Conservation (phyloP, 1,284 basidiomycete species). For the Fomitiporia mediterranea region DNA sequence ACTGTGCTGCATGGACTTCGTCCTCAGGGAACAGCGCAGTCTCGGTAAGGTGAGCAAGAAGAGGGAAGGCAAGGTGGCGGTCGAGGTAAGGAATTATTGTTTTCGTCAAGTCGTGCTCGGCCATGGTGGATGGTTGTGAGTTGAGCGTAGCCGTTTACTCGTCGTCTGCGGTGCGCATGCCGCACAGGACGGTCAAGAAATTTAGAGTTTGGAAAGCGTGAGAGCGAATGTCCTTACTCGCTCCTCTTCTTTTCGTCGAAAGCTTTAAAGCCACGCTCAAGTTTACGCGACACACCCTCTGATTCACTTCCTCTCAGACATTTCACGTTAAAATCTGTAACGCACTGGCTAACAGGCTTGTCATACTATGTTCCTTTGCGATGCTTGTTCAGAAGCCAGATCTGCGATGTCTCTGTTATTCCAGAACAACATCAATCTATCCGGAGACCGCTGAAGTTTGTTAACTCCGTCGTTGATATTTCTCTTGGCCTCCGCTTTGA, state of each 20-base stretch:
- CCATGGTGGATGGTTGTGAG: constrained; percentile 43
- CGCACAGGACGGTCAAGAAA: no score
- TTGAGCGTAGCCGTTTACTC: neutral
- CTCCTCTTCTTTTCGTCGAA: neutral
- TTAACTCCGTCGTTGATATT: no score
- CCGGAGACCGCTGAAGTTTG: no score
- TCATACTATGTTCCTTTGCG: no score
- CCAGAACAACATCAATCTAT: no score
- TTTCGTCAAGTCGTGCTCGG: constrained; percentile 85
- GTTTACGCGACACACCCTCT: no score
- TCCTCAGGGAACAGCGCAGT: constrained; percentile 68
- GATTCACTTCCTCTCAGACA: neutral
- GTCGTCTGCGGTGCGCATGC: neutral
- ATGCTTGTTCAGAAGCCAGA: no score
- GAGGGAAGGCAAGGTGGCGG: constrained; percentile 89
- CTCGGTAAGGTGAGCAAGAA: constrained; percentile 83
- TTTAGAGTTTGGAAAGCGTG: constrained; percentile 5
- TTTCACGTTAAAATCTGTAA: neutral
- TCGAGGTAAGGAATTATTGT: constrained; percentile 93
- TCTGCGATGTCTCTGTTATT: no score
- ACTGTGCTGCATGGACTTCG: constrained; percentile 82
- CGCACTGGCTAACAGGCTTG: no score
- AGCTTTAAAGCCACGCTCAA: no score
- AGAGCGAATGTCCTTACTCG: neutral
- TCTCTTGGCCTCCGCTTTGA: no score